Evolutionary conservation across 345 rosid species (phyloP), one percentile per base, ranked within the genome.

Genomic region (Streptanthus diversifolius): DNA sequence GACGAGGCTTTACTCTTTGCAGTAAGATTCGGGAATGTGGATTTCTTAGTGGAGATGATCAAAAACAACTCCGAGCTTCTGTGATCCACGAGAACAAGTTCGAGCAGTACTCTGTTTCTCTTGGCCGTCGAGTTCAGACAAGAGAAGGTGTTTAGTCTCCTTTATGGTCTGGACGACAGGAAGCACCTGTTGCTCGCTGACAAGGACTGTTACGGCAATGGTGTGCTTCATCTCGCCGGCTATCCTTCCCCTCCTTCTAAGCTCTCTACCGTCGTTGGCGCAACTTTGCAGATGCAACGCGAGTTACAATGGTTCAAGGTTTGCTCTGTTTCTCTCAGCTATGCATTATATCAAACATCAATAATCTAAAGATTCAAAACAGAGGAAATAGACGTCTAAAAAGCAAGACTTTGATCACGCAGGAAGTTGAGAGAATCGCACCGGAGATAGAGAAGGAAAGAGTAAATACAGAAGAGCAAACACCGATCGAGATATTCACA

Each of bases 301-400:
- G 80, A 80, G 68, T 71, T 80, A 45, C 77, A 75, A 55, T 75
- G 82, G 82, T 80, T 75, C 53, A 71, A 80, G 80, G 80, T 75
- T 63, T 1, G 60, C 53, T 41, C 54, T 52, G 56, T 60, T 66
- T 59, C 55, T 30, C 25, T 54, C 11, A 2, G 9, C 3, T 17
- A n/a, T 21, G 3, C 5, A 24, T 24, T 22, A 14, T 4, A 61
- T 24, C 12, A 18, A 59, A 13, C 19, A 59, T 6, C 12, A 37
- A 3, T 10, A 37, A 43, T 40, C 45, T 4, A 14, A 40, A 39
- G 43, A 39, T 3, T 1, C 7, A 15, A 54, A 54, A 41, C 51
- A 37, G 29, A 53, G 12, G 29, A 66, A 48, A 5, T 7, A 5
- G 0, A 49, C 1, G 21, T 29, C 8, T 41, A 36, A 49, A 25